Evolutionary conservation across 106 monocot genomes (phyloP), one percentile per base, ranked within the genome.

Genomic region (Dendrobium officinale): DNA sequence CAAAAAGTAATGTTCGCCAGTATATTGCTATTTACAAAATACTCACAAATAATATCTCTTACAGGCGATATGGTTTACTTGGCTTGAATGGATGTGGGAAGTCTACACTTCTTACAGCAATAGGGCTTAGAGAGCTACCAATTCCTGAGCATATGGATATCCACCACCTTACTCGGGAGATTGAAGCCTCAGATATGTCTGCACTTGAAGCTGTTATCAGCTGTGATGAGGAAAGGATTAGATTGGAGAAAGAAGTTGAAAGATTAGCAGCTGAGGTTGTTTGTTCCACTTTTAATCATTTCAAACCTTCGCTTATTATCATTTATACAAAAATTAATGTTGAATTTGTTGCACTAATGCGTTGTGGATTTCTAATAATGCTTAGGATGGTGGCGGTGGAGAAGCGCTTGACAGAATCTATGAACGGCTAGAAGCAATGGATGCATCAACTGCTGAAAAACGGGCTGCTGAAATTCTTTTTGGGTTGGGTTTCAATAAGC

Each of bases 61-160:
- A 9, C 78, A 95, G 98, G 77, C 91, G 95, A 18, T 98, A 98
- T 88, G 98, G 98, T 81, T 76, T 98, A 73, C 88, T 98, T 83
- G 98, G 98, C 22, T 84, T 98, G 79, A 98, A 98, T 89, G 98
- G 98, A 24, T 98, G 98, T 87, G 98, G 98, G 19, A 98, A 98
- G 77, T 98, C 98, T 24, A 95, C 95, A 22, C 89, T 98, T 7
- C 91, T 98, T 79, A 75, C 89, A 64, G 83, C 98, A 40, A 84
- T 98, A 80, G 98, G 98, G 47, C 83, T 79, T 48, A 79, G 95
- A 84, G 98, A 98, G 83, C 85, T 98, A 20, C 98, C 95, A 27
- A 98, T 98, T 80, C 98, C 98, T 55, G 95, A 92, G 26, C 98
- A 98, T 80, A 92, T 98, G 95, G 98, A 98, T 73, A 98, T 98